phyloP scores from a whole-genome alignment of 495 filamentous ascomycete species.

The Ramalina intermedia region DNA sequence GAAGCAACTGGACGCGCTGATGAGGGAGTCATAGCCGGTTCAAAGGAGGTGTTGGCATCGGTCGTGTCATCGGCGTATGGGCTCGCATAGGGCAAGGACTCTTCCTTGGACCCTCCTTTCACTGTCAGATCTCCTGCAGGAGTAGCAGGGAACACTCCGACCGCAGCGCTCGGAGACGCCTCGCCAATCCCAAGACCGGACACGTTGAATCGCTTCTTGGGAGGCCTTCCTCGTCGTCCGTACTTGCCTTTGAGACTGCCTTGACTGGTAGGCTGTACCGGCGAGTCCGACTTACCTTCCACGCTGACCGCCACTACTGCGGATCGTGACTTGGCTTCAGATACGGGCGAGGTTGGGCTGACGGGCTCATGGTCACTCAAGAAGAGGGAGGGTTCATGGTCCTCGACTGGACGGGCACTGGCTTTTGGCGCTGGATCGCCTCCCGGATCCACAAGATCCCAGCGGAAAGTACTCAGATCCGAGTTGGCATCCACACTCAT shows the following conservation, averaged over 20 bases:
- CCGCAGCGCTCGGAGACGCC: constrained; percentile 5
- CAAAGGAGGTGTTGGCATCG: no score
- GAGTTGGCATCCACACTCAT: constrained; percentile 24
- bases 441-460: constrained; percentile 52
- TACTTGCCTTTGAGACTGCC: no score
- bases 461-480: constrained; percentile 49
- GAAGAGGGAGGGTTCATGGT: constrained; percentile 6
- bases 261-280: neutral
- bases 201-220: neutral
- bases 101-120: no score
- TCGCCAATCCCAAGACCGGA: neutral
- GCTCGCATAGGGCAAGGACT: no score
- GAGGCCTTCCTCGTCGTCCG: no score
- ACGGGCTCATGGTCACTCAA: neutral
- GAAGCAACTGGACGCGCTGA: no score
- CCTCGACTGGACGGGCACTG: neutral
- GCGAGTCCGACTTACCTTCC: neutral
- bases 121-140: no score
- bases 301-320: neutral
- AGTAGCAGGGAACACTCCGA: no score
- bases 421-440: constrained; percentile 5
- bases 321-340: neutral
- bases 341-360: neutral
- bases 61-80: no score
- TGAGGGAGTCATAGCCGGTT: no score